These are phyloP conservation scores for Sinapis alba DNA, from an alignment of 441 rosid genomes.

Conservation along the genomic window DNA sequence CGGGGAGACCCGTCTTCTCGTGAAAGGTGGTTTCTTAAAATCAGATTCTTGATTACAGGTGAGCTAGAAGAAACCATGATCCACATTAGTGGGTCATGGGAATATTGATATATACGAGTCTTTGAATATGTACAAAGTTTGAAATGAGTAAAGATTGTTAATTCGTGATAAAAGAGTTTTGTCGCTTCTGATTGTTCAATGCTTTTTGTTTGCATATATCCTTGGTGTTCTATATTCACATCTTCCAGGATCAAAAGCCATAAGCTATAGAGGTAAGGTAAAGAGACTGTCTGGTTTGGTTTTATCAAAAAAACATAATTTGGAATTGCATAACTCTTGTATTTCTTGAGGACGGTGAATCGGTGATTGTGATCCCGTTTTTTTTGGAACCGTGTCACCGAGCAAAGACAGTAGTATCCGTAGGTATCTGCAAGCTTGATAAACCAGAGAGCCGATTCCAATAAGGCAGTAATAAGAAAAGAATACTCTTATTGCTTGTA, in stretches of 20 bases:
- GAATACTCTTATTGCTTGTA: no score
- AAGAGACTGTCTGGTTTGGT: background rate
- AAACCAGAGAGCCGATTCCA: constrained; percentile 30
- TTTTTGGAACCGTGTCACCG: no score
- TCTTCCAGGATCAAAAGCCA: background rate
- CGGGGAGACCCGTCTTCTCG: constrained; percentile 42
- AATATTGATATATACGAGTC: constrained; percentile 13
- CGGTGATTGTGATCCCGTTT: no score
- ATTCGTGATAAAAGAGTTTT: background rate
- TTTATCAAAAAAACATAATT: background rate
- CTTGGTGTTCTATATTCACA: background rate
- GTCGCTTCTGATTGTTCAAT: background rate
- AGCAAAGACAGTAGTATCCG: constrained; percentile 16
- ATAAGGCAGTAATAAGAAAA: constrained; percentile 9
- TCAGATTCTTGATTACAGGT: background rate
- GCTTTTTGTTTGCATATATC: constrained; percentile 6
- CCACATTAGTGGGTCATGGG: background rate
- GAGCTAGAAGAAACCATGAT: constrained; percentile 7
- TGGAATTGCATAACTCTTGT: background rate
- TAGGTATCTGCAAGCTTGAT: constrained; percentile 27
- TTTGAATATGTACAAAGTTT: constrained; percentile 25
- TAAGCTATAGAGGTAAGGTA: background rate
- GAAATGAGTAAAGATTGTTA: constrained; percentile 14
- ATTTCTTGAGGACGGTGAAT: no score
- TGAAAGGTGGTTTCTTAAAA: constrained; percentile 14